Evolutionary conservation across 257 asterid species (phyloP).

Genomic region (Paulownia fortunei): DNA sequence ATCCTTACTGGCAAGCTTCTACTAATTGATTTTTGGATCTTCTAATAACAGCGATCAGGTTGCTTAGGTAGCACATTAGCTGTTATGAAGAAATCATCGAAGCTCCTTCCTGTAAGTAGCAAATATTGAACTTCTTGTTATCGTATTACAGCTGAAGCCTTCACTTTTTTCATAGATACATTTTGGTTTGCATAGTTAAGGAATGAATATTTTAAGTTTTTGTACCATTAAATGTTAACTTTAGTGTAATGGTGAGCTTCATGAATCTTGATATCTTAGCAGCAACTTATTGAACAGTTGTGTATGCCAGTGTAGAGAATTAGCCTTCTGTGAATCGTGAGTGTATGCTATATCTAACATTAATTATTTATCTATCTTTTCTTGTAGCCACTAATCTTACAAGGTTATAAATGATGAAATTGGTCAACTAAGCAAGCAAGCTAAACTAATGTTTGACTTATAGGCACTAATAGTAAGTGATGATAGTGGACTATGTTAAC

Average conservation of each 20-base stretch:
- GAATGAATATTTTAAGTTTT: slow-evolving; percentile 22
- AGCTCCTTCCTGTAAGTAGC: slow-evolving; percentile 87
- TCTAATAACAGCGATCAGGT: slow-evolving; percentile 78
- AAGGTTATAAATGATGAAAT: slow-evolving; percentile 4
- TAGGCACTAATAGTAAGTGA: slow-evolving; percentile 1
- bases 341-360: background rate
- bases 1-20: slow-evolving; percentile 4
- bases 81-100: slow-evolving; percentile 93
- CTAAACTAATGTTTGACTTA: slow-evolving; percentile 12
- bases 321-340: background rate
- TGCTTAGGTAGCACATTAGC: slow-evolving; percentile 97
- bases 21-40: slow-evolving; percentile 30
- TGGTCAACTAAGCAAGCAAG: background rate
- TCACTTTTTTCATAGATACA: slow-evolving; percentile 7
- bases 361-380: background rate
- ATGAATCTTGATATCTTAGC: no score
- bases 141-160: slow-evolving; percentile 24
- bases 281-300: background rate
- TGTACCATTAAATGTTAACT: background rate
- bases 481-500: background rate
- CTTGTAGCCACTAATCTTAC: background rate
- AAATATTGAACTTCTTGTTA: slow-evolving; percentile 18
- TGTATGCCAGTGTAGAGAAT: background rate
- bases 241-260: background rate
- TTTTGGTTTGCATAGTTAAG: background rate